Conservation (phyloP, 768 basidiomycete genomes). For the Hericium alpestre region DNA sequence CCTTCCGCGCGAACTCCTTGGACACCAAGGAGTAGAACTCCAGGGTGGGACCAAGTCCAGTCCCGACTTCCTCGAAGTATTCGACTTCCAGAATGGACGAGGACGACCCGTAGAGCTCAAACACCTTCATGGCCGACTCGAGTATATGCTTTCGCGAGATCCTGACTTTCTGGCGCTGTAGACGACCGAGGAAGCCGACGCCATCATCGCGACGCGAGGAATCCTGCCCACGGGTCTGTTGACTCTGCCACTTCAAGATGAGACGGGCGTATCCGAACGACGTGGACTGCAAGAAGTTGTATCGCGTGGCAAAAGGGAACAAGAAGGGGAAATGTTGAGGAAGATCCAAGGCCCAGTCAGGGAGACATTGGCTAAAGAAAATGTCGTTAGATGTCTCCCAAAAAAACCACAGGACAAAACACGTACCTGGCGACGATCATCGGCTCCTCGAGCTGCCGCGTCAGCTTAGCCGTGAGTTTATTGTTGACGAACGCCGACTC, state of each 20-base stretch:
- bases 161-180: slow-evolving; percentile 92
- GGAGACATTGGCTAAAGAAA: slow-evolving; percentile 70
- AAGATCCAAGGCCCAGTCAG: slow-evolving; percentile 94
- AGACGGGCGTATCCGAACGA: slow-evolving; percentile 96
- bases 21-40: slow-evolving; percentile 99
- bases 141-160: slow-evolving; percentile 91
- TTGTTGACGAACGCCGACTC: slow-evolving; percentile 93
- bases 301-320: slow-evolving; percentile 96
- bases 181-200: slow-evolving; percentile 82
- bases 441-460: slow-evolving; percentile 91
- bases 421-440: slow-evolving; percentile 95
- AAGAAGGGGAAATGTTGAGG: slow-evolving; percentile 97
- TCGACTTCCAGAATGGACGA: slow-evolving; percentile 93
- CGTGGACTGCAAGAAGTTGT: slow-evolving; percentile 93
- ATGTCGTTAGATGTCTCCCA: slow-evolving; percentile 1
- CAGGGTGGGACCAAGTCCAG: slow-evolving; percentile 91
- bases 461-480: slow-evolving; percentile 95
- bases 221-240: slow-evolving; percentile 71
- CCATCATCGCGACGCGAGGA: slow-evolving; percentile 79
- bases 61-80: slow-evolving; percentile 98
- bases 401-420: neutral
- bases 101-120: slow-evolving; percentile 92
- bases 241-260: slow-evolving; percentile 90
- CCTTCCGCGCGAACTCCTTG: slow-evolving; percentile 83
- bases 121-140: slow-evolving; percentile 92